A percentile compares a stretch with the other conserved stretches of the same genome.
Conservation (phyloP, 1,284 basidiomycete species). For the Hypsizygus ulmarius region DNA sequence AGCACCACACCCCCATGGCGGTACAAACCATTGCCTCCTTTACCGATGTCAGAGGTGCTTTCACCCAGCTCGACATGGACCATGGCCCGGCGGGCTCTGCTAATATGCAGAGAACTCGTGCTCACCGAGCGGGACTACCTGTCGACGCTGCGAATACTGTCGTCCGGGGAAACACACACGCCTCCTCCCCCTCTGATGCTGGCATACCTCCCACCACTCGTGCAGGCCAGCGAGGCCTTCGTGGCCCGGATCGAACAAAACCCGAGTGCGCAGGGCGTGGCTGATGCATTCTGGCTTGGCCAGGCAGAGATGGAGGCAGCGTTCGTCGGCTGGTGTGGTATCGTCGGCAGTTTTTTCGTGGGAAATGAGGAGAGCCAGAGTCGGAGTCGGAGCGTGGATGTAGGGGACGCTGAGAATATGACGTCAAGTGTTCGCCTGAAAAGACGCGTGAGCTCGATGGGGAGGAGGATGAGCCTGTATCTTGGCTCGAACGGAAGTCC, state of each 20-base stretch:
- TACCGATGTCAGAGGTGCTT: constrained; percentile 3
- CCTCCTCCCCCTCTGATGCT: constrained; percentile 27
- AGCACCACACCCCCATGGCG: too few relatives aligned
- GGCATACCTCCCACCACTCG: constrained; percentile 27
- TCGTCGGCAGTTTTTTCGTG: constrained; percentile 29
- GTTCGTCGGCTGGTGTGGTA: constrained; percentile 31
- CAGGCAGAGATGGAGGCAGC: constrained; percentile 23
- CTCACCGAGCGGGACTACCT: constrained; percentile 34
- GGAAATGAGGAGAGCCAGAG: constrained; percentile 8
- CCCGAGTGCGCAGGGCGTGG: constrained; percentile 33
- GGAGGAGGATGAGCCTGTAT: constrained; percentile 14
- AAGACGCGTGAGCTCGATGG: constrained; percentile 11
- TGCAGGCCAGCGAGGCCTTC: constrained; percentile 27
- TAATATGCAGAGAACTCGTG: constrained; percentile 31
- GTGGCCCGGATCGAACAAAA: constrained; percentile 28
- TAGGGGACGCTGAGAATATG: constrained; percentile 9
- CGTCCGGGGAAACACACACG: constrained; percentile 26
- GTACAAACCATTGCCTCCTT: too few relatives aligned
- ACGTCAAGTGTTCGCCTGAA: constrained; percentile 5
- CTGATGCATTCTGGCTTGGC: constrained; percentile 27
- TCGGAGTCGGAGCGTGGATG: neutral
- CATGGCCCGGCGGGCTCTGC: constrained; percentile 26
- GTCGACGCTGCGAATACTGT: constrained; percentile 26
- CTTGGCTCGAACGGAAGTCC: constrained; percentile 21
- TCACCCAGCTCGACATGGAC: constrained; percentile 25